Evolutionary conservation across 164 flowering plant genomes (phyloP).

Genomic region (Warburgia ugandensis): DNA sequence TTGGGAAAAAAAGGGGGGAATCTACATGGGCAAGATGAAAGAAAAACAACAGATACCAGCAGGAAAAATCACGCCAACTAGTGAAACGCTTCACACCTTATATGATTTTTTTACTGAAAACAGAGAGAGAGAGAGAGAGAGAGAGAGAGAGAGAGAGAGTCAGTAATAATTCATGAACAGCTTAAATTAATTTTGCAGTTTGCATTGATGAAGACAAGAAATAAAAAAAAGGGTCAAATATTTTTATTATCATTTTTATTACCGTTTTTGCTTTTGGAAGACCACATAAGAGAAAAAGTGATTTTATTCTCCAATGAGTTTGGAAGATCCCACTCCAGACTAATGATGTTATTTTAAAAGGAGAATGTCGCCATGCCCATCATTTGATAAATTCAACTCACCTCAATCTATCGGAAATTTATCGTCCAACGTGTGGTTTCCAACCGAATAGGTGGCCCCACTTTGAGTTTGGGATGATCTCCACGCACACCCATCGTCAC

Average conservation of each 20-base stretch:
- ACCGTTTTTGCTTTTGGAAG: neutral
- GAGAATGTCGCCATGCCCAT: slow-evolving; percentile 14
- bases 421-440: no score
- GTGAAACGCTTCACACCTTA: no score
- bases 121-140: no score
- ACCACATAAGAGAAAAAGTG: slow-evolving; percentile 3
- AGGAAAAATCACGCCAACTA: neutral
- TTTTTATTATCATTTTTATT: neutral
- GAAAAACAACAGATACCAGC: neutral
- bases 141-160: no score
- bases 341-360: slow-evolving; percentile 9
- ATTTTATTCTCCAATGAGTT: slow-evolving; percentile 41
- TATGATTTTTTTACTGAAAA: no score
- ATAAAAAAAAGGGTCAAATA: neutral
- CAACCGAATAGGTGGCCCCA: no score
- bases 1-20: no score
- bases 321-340: slow-evolving; percentile 47
- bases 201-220: neutral
- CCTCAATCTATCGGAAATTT: no score
- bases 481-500: no score
- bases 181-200: neutral
- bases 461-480: no score
- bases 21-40: no score
- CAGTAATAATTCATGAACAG: no score
- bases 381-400: neutral